Evolutionary conservation across 1,284 basidiomycete genomes (phyloP), one percentile per base, ranked within the genome.

Genomic region (Malassezia psittaci): DNA sequence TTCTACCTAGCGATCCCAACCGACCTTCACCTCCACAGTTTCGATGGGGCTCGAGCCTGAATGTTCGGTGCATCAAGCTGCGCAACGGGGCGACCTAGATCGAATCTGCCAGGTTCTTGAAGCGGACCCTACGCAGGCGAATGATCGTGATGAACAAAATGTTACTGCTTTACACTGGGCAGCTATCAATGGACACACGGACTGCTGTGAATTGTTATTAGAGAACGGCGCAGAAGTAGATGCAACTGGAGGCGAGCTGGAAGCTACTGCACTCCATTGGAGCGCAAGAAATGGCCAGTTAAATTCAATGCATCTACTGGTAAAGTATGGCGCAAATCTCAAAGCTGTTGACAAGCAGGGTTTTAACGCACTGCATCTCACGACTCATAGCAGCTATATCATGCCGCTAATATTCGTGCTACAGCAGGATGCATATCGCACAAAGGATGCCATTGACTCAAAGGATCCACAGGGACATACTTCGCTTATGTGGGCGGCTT

Each of bases 111-210:
- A 81, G 24, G 80, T 94, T 51, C 79, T 90, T 43, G 83, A 85
- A 63, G 84, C 83, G 0, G 86, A 85, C 3, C 77, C 80, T 39
- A 84, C 87, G 5, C 81, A 79, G 18, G 85, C 87, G 6, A 85
- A 85, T 19, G 86, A 88, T 72, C 80, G 85, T 44, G 93, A 98
- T 76, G 79, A 82, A 19, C 87, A 94, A 75, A 89, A 90, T 66
- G 89, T 96, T 65, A 93, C 91, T 0, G 86, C 93, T 0, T 80
- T 98, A 5, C 93, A 98, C 74, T 98, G 93, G 93, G 90, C 94
- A 3, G 85, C 91, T 3, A 91, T 93, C 69, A 93, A 93, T 67
- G 87, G 87, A 1, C 89, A 93, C 68, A 57, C 68, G 11, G 57
- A 54, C 10, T 62, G 63, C 12, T 68, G 68, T 48, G 52, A 55